A percentile compares a stretch with the other conserved stretches of the same genome.
These are phyloP conservation scores for Eucalyptus polyanthemos DNA, from an alignment of 345 rosid species.

Conservation along the genomic window DNA sequence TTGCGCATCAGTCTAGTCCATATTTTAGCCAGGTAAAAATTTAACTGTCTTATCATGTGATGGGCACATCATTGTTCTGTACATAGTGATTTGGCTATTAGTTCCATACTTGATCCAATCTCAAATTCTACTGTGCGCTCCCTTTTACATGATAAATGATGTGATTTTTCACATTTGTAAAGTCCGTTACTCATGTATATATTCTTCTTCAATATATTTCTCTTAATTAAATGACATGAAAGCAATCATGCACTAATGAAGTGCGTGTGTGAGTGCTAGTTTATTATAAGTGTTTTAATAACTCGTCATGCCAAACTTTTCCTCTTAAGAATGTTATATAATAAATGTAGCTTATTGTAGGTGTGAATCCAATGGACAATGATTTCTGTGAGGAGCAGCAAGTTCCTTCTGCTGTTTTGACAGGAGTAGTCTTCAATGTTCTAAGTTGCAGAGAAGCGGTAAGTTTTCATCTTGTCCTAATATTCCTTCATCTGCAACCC, in stretches of 20 bases:
- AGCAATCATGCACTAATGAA: neutral
- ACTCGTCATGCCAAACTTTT: neutral
- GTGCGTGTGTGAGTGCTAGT: neutral
- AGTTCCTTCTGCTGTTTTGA: constrained; percentile 28
- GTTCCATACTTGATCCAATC: neutral
- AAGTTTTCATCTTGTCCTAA: neutral
- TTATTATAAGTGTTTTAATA: neutral
- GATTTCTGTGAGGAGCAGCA: constrained; percentile 17
- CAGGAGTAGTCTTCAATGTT: constrained; percentile 24
- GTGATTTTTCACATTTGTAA: neutral
- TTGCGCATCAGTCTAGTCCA: neutral
- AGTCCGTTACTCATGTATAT: neutral
- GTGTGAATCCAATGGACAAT: constrained; percentile 10
- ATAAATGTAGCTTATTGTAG: neutral
- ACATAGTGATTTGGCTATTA: neutral
- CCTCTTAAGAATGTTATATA: neutral
- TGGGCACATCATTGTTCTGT: neutral
- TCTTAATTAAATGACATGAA: neutral
- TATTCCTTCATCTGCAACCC: neutral
- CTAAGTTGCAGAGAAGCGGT: constrained; percentile 30
- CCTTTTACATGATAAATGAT: neutral
- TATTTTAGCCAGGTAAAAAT: neutral
- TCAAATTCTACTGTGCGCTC: neutral
- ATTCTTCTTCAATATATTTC: neutral
- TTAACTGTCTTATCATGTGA: neutral